Percentiles rank a stretch among this genome's conserved stretches.
Conservation (phyloP, 805 yeast species). For the Groenewaldozyma salmanticensis region DNA sequence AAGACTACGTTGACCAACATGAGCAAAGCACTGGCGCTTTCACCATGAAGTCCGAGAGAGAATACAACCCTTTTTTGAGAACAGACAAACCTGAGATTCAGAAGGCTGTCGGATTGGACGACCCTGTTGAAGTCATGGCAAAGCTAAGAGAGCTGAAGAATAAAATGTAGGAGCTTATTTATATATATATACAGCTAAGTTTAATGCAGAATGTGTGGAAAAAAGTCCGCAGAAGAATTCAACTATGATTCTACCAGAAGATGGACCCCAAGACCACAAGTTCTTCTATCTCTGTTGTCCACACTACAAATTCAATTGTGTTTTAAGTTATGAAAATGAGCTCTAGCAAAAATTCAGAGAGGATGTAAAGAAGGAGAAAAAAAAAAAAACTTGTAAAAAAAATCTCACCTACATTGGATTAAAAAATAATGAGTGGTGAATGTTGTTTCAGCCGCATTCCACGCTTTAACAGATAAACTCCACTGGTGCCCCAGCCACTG, state of each 20-base stretch:
- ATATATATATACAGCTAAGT: background rate
- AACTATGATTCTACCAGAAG: too few relatives aligned
- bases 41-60: slow-evolving; percentile 74
- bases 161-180: slow-evolving; percentile 27
- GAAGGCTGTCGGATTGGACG: slow-evolving; percentile 44
- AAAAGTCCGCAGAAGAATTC: too few relatives aligned
- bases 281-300: slow-evolving; percentile 44
- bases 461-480: too few relatives aligned
- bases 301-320: slow-evolving; percentile 32
- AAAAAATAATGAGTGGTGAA: too few relatives aligned
- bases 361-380: slow-evolving; percentile 3
- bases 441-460: too few relatives aligned
- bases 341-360: slow-evolving; percentile 34
- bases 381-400: too few relatives aligned
- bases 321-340: slow-evolving; percentile 27
- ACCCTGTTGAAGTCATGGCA: slow-evolving; percentile 54
- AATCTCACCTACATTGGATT: too few relatives aligned
- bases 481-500: too few relatives aligned
- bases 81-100: slow-evolving; percentile 54
- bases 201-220: background rate
- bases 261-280: background rate
- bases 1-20: slow-evolving; percentile 38
- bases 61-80: slow-evolving; percentile 86
- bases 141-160: slow-evolving; percentile 72
- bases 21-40: slow-evolving; percentile 80